These are phyloP conservation scores for Ceratocystis papillata DNA, from an alignment of 2,329 filamentous ascomycete genomes.

Conservation along the genomic window DNA sequence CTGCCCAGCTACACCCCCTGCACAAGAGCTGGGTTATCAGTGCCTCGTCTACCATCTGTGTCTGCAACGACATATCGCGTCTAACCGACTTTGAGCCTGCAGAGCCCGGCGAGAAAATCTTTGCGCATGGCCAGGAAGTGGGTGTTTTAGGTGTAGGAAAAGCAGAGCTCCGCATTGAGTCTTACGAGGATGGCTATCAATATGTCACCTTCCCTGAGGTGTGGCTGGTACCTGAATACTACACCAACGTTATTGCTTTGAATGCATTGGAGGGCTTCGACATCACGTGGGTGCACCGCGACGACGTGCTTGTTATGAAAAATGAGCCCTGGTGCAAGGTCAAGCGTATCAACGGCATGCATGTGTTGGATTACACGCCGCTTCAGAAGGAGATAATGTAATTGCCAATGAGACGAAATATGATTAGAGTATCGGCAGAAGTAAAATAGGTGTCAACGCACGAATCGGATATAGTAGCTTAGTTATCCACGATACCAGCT, in stretches of 20 bases:
- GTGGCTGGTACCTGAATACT: constrained; percentile 20
- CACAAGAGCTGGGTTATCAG: constrained; percentile 24
- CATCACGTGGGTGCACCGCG: constrained; percentile 21
- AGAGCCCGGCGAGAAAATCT: constrained; percentile 13
- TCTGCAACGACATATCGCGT: constrained; percentile 21
- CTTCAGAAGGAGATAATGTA: constrained; percentile 18
- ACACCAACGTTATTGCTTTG: constrained; percentile 22
- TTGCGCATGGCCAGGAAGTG: constrained; percentile 19
- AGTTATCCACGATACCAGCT: too few species aligned
- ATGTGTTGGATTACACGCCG: constrained; percentile 22
- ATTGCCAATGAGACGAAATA: neutral
- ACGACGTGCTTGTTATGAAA: constrained; percentile 21
- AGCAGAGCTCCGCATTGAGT: constrained; percentile 19
- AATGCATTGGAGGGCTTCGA: constrained; percentile 17
- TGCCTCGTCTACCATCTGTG: constrained; percentile 19
- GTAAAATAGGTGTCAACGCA: neutral
- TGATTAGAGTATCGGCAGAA: neutral
- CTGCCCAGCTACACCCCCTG: constrained; percentile 9
- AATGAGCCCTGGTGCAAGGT: constrained; percentile 22
- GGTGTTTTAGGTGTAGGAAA: constrained; percentile 17
- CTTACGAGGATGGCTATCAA: constrained; percentile 2
- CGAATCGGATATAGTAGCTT: too few species aligned
- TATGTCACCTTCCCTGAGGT: constrained; percentile 23
- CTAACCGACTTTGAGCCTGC: constrained; percentile 18
- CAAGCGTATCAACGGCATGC: constrained; percentile 21